Evolutionary conservation across 2,329 filamentous ascomycete genomes (phyloP).

Genomic region (Pezicula rhizophila): DNA sequence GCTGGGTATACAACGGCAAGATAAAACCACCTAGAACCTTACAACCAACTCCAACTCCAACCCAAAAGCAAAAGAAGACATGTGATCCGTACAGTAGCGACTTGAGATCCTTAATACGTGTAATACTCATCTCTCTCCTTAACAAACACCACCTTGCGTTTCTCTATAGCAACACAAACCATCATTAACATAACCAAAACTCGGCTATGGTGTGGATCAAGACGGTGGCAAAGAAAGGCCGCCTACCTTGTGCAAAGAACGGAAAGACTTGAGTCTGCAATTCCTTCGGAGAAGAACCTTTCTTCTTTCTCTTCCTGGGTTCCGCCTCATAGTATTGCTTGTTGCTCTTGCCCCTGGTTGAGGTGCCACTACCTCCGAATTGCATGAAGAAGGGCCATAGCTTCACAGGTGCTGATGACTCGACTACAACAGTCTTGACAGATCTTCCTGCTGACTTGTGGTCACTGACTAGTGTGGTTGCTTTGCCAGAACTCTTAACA

Average conservation of each 20-base stretch:
- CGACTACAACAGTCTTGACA: not conserved
- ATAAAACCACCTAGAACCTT: too few relatives aligned
- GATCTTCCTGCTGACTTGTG: not conserved
- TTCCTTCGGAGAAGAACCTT: not conserved
- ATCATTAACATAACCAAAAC: too few relatives aligned
- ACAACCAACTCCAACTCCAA: too few relatives aligned
- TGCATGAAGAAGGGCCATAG: conserved; percentile 1
- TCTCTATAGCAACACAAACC: not conserved
- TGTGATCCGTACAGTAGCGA: not conserved
- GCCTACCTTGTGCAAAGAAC: conserved; percentile 1
- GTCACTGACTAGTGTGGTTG: not conserved
- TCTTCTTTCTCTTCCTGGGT: not conserved
- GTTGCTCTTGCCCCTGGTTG: too few relatives aligned
- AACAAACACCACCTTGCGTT: not conserved
- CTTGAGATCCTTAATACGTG: not conserved
- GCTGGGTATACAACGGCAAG: too few relatives aligned
- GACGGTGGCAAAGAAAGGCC: not conserved
- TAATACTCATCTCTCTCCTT: not conserved
- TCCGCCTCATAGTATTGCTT: not conserved
- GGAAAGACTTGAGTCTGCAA: not conserved
- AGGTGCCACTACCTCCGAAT: too few relatives aligned
- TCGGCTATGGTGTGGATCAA: not conserved
- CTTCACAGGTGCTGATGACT: not conserved
- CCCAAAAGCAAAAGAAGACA: not conserved
- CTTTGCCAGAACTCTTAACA: not conserved